Evolutionary conservation across 306 rosid genomes (phyloP).

Genomic region (Rosa multiflora): DNA sequence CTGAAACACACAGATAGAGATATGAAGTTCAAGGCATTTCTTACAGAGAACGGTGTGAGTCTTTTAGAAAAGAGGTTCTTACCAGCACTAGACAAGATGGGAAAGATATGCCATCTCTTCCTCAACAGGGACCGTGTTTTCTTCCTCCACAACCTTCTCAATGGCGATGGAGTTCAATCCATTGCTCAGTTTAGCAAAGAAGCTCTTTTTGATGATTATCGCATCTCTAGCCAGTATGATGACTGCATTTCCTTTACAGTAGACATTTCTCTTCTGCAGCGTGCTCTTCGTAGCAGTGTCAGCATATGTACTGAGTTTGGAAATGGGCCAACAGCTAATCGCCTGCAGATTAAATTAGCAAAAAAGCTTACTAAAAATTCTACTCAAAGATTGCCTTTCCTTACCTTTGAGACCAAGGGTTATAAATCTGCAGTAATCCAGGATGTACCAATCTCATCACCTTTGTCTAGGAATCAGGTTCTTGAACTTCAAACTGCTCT

Average conservation of each 20-base stretch:
- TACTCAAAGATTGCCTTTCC: constrained; percentile 70
- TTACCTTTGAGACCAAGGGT: constrained; percentile 78
- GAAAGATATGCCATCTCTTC: constrained; percentile 67
- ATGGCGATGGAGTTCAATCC: constrained; percentile 80
- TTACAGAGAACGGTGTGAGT: constrained; percentile 69
- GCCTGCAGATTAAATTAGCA: constrained; percentile 80
- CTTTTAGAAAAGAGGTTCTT: constrained; percentile 78
- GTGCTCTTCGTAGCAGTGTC: constrained; percentile 89
- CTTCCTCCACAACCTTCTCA: constrained; percentile 93
- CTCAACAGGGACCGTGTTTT: constrained; percentile 70
- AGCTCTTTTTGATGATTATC: constrained; percentile 74
- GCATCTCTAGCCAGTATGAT: constrained; percentile 80
- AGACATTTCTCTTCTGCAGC: constrained; percentile 77
- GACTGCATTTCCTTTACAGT: constrained; percentile 83
- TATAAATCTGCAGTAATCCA: constrained; percentile 85
- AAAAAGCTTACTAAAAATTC: constrained; percentile 71
- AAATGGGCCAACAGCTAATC: constrained; percentile 42
- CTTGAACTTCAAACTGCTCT: constrained; percentile 79
- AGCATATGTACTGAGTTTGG: constrained; percentile 67
- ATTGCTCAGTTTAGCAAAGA: constrained; percentile 76
- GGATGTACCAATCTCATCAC: constrained; percentile 87
- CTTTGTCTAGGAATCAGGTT: constrained; percentile 63
- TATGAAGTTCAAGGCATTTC: constrained; percentile 90
- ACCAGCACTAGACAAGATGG: constrained; percentile 78
- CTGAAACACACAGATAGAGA: constrained; percentile 4